These are phyloP conservation scores for Penicillium palitans DNA, from an alignment of 2,329 filamentous ascomycete species.

Conservation along the genomic window DNA sequence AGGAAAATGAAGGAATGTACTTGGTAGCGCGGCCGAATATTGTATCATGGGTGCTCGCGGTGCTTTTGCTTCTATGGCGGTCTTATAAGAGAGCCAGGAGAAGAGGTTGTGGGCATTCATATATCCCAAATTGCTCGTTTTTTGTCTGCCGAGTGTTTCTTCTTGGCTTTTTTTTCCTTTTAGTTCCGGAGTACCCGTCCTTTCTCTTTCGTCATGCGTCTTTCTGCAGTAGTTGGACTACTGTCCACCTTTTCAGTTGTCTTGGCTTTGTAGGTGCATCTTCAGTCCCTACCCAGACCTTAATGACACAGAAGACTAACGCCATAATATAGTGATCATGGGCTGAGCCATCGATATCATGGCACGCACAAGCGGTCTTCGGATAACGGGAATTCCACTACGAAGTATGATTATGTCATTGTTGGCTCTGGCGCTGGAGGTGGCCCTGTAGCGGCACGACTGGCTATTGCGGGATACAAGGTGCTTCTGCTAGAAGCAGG, in stretches of 20 bases:
- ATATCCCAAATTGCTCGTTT: background rate
- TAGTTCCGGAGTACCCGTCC: background rate
- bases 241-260: conserved; percentile 16
- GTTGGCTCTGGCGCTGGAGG: conserved; percentile 63
- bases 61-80: background rate
- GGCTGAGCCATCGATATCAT: conserved; percentile 8
- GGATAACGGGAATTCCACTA: background rate
- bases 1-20: background rate
- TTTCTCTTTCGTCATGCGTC: conserved; percentile 10
- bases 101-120: background rate
- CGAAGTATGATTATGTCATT: conserved; percentile 61
- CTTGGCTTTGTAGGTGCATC: conserved; percentile 17
- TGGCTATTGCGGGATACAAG: conserved; percentile 61
- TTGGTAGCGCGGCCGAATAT: background rate
- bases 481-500: conserved; percentile 64
- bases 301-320: background rate
- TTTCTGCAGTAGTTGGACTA: conserved; percentile 12
- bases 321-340: conserved; percentile 8
- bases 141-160: background rate
- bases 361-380: conserved; percentile 9
- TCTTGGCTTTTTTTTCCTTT: background rate
- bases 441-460: conserved; percentile 58
- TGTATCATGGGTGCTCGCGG: background rate
- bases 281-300: no score
- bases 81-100: conserved; percentile 2